Evolutionary conservation across 257 asterid genomes (phyloP), one percentile per base, ranked within the genome.

Genomic region (Nicotiana undulata): DNA sequence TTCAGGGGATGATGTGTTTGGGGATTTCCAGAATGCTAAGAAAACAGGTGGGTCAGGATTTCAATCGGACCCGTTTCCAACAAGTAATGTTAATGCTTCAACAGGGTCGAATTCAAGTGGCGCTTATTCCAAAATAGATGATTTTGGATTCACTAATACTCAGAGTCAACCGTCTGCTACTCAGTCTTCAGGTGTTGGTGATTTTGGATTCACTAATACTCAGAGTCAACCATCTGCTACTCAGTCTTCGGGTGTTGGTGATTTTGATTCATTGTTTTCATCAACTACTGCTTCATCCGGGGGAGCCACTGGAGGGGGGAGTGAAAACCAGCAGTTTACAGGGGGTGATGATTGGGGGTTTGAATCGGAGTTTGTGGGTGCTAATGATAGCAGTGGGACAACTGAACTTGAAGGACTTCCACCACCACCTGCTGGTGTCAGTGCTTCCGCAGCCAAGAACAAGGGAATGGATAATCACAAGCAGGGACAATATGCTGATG

Each of bases 401-500:
- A 94, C 94, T 70, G 98, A 96, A 88, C 89, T 94, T 58, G 99
- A 96, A 70, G 98, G 98, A 56, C 97, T 96, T 82, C 97, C 98
- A 63, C 97, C 98, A 29, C 98, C 98, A 24, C 97, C 91, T 46
- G 84, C 91, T 51, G 98, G 98, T 52, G 92, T 96, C 55, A 82
- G 89, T 81, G 95, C 93, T 72, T 80, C 94, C 1, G 49, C 92
- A 49, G 98, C 99, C 7, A 96, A 92, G 87, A 86, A 52, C 81
- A 89, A 87, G 83, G 92, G 92, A 66, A 80, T 87, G 77, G 90
- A 87, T 60, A 89, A 90, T 82, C 88, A 91, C 87, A 96, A 96
- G 86, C 94, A 92, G 80, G 99, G 99, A 22, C 99, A 95, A 60
- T 96, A 87, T 81, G 92, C 95, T 51, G 99, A 96, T 90, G 99